Conservation (phyloP, 2,329 filamentous ascomycete species). For the Colletotrichum sp. region DNA sequence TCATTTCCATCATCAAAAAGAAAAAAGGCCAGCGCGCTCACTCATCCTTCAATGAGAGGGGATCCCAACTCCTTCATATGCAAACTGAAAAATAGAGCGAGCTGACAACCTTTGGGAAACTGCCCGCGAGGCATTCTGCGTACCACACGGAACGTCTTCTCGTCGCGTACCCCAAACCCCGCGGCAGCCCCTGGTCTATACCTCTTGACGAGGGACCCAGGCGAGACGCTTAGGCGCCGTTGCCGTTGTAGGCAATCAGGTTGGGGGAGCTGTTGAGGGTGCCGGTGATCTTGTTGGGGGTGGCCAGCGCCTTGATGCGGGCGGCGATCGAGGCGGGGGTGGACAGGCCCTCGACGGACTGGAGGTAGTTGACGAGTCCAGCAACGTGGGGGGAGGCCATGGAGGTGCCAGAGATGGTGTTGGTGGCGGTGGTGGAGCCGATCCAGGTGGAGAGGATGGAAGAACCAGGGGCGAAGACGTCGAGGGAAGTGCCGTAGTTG, state of each 20-base stretch:
- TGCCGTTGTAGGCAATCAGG: slow-evolving; percentile 53
- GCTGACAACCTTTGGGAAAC: background rate
- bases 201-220: background rate
- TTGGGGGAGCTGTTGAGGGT: slow-evolving; percentile 43
- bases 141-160: background rate
- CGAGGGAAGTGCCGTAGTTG: slow-evolving; percentile 54
- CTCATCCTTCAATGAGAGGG: background rate
- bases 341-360: slow-evolving; percentile 43
- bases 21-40: background rate
- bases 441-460: slow-evolving; percentile 52
- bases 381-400: slow-evolving; percentile 68
- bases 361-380: slow-evolving; percentile 64
- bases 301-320: slow-evolving; percentile 46
- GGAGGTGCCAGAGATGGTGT: slow-evolving; percentile 61
- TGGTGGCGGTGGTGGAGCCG: slow-evolving; percentile 42
- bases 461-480: slow-evolving; percentile 58
- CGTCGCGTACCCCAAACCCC: background rate
- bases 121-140: background rate
- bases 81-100: background rate
- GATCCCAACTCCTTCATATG: background rate
- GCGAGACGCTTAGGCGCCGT: background rate
- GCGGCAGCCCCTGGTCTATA: background rate
- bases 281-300: slow-evolving; percentile 40
- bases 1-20: background rate
- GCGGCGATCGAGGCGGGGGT: slow-evolving; percentile 46